phyloP scores from a whole-genome alignment of 139 green algal species.

The Chlorella sp. region DNA sequence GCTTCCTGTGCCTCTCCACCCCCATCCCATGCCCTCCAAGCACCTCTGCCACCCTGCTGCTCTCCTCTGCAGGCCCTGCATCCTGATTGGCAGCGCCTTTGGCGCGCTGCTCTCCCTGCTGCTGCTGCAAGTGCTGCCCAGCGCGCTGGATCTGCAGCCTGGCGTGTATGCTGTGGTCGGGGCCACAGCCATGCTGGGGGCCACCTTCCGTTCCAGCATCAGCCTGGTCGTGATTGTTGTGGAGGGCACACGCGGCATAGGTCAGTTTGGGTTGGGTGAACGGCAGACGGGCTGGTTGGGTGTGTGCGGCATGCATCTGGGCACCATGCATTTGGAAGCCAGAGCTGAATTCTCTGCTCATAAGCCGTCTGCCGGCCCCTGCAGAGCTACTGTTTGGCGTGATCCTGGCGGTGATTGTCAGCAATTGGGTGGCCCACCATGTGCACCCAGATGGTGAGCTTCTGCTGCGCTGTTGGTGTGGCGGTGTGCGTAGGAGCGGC shows the following conservation, averaged over 20 bases:
- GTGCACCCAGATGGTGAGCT: constrained; percentile 73
- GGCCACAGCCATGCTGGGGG: constrained; percentile 83
- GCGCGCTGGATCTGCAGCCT: constrained; percentile 65
- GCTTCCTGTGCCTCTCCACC: no score
- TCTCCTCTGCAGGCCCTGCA: constrained; percentile 2
- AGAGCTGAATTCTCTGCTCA: no score
- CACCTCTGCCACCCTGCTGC: background rate
- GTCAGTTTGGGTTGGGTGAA: background rate
- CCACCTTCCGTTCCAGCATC: constrained; percentile 90
- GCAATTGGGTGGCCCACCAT: constrained; percentile 84
- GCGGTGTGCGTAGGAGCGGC: no score
- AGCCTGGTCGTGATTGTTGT: constrained; percentile 93
- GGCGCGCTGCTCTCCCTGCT: constrained; percentile 73
- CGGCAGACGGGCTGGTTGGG: background rate
- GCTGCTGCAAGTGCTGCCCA: constrained; percentile 67
- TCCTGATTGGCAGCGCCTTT: constrained; percentile 67
- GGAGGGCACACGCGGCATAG: constrained; percentile 61
- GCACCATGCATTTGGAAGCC: no score
- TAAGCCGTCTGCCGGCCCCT: no score
- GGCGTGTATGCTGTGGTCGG: constrained; percentile 87
- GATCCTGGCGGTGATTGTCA: constrained; percentile 77
- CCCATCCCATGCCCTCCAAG: no score
- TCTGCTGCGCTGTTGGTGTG: no score
- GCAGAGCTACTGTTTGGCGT: constrained; percentile 86
- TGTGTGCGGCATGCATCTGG: background rate